phyloP scores from a whole-genome alignment of 2,329 filamentous ascomycete genomes.

The Fusarium heterosporum region DNA sequence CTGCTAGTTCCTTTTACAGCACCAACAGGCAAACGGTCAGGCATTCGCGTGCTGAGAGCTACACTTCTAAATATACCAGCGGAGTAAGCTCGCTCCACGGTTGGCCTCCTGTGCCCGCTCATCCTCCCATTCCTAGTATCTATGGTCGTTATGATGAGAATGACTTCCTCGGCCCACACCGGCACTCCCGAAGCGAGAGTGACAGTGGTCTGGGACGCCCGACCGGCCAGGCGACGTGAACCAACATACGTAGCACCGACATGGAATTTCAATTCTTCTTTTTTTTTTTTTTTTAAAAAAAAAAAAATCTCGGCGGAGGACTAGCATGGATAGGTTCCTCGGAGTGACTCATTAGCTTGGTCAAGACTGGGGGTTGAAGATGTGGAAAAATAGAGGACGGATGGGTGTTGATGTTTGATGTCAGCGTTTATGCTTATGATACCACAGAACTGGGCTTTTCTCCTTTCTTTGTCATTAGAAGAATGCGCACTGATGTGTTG shows the following conservation, averaged over 20 bases:
- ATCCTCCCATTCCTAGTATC: slow-evolving; percentile 20
- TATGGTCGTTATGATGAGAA: slow-evolving; percentile 30
- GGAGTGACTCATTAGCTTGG: slow-evolving; percentile 32
- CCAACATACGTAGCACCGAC: neutral
- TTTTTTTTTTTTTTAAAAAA: too few relatives aligned
- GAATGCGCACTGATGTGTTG: slow-evolving; percentile 33
- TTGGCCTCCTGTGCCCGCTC: slow-evolving; percentile 41
- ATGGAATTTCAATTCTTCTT: slow-evolving; percentile 31
- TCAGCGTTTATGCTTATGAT: slow-evolving; percentile 45
- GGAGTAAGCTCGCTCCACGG: slow-evolving; percentile 56
- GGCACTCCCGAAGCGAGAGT: slow-evolving; percentile 36
- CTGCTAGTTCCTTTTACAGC: slow-evolving; percentile 45
- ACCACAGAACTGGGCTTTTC: slow-evolving; percentile 40
- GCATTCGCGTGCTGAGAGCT: slow-evolving; percentile 55
- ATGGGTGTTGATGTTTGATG: slow-evolving; percentile 43
- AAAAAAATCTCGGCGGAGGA: slow-evolving; percentile 28
- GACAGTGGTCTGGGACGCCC: slow-evolving; percentile 25
- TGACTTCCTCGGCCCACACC: slow-evolving; percentile 26
- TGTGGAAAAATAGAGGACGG: slow-evolving; percentile 22
- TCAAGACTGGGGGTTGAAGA: slow-evolving; percentile 6
- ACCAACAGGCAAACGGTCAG: slow-evolving; percentile 58
- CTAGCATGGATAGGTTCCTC: slow-evolving; percentile 25
- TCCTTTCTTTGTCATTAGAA: slow-evolving; percentile 32
- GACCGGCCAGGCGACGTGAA: slow-evolving; percentile 28
- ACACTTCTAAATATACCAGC: slow-evolving; percentile 62